These are phyloP conservation scores for Zymoseptoria crescenta DNA, from an alignment of 2,329 filamentous ascomycete species.

Conservation along the genomic window DNA sequence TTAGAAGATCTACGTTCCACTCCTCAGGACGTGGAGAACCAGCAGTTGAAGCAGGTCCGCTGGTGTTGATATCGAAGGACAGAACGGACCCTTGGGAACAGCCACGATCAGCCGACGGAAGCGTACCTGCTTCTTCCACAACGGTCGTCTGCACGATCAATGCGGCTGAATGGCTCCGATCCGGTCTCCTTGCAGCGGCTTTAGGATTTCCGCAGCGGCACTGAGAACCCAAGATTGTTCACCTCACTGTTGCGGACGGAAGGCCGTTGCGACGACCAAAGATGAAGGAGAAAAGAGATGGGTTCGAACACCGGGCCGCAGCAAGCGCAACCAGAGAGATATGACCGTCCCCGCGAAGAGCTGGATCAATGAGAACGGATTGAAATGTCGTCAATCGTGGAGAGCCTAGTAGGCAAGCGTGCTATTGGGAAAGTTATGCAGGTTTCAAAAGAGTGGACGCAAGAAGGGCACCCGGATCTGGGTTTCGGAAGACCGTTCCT, in stretches of 20 bases:
- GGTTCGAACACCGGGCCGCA: constrained; percentile 10
- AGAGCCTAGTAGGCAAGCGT: constrained; percentile 7
- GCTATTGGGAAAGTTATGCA: constrained; percentile 8
- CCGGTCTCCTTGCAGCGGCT: constrained; percentile 8
- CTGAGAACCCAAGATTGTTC: constrained; percentile 16
- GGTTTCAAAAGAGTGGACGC: constrained; percentile 16
- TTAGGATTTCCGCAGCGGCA: constrained; percentile 11
- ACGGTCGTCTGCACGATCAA: constrained; percentile 14
- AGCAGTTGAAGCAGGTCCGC: constrained; percentile 4
- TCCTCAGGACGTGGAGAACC: constrained; percentile 14
- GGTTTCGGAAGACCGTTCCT: not conserved
- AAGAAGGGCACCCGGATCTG: constrained; percentile 9
- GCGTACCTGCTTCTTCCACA: constrained; percentile 11
- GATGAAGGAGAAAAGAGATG: constrained; percentile 2
- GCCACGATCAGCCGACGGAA: not conserved
- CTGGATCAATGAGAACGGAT: constrained; percentile 15
- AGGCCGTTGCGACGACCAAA: constrained; percentile 5
- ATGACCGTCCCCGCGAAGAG: constrained; percentile 14
- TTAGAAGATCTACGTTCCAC: constrained; percentile 13
- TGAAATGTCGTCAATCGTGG: constrained; percentile 13
- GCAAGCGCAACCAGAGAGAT: constrained; percentile 14
- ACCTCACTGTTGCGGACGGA: not conserved
- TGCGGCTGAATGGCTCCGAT: constrained; percentile 10
- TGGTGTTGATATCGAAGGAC: constrained; percentile 14
- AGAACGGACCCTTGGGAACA: constrained; percentile 3